Conservation (phyloP, 1,284 basidiomycete species). For the Irpex sp. region DNA sequence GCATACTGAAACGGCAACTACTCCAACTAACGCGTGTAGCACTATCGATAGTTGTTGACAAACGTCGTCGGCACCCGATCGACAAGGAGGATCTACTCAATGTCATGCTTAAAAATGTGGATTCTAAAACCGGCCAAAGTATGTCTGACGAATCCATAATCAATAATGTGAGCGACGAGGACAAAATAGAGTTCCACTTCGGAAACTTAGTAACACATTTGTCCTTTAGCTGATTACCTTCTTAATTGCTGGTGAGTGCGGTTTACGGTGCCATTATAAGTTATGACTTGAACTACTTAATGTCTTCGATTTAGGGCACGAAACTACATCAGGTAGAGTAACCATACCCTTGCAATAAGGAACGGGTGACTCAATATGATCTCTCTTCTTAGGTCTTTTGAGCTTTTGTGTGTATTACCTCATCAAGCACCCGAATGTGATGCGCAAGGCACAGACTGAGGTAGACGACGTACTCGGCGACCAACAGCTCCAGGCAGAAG, state of each 20-base stretch:
- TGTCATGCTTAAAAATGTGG: conserved; percentile 43
- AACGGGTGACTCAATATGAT: neutral
- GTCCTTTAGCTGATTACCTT: conserved; percentile 42
- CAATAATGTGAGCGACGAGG: conserved; percentile 30
- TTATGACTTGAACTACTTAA: neutral
- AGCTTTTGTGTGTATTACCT: conserved; percentile 41
- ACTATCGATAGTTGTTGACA: conserved; percentile 32
- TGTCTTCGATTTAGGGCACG: conserved; percentile 31
- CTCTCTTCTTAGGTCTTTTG: conserved; percentile 27
- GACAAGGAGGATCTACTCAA: conserved; percentile 43
- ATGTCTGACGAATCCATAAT: conserved; percentile 33
- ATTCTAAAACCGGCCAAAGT: conserved; percentile 41
- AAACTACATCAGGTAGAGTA: conserved; percentile 39
- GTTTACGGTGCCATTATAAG: neutral
- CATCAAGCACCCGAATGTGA: conserved; percentile 40
- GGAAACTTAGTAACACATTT: neutral
- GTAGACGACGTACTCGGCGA: conserved; percentile 41
- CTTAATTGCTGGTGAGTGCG: conserved; percentile 40
- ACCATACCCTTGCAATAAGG: neutral
- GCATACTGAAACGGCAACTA: conserved; percentile 27
- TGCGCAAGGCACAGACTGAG: conserved; percentile 43
- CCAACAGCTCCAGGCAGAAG: conserved; percentile 32
- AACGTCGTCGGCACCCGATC: conserved; percentile 33
- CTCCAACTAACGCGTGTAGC: conserved; percentile 26
- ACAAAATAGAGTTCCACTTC: conserved; percentile 26